phyloP scores from a whole-genome alignment of 192 early-diverging fungal genomes.

The Rhizophagus clarus region DNA sequence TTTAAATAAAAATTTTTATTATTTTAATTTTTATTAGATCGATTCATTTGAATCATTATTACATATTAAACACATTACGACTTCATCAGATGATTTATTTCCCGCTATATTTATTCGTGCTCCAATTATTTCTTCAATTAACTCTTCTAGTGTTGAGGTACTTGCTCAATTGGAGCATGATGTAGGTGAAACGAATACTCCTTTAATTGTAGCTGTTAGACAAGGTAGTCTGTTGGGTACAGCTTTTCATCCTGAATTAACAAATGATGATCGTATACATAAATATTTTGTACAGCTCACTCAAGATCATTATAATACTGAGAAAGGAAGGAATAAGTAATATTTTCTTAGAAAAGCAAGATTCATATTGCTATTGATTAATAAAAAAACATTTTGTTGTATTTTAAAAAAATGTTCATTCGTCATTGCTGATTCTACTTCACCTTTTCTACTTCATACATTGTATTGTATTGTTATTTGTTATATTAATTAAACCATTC shows the following conservation, averaged over 20 bases:
- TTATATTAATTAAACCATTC: neutral
- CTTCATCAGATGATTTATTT: conserved; percentile 46
- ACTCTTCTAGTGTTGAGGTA: conserved; percentile 70
- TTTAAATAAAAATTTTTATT: neutral
- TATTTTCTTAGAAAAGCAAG: too few species aligned
- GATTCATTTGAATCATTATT: conserved; percentile 86
- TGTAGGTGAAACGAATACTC: conserved; percentile 53
- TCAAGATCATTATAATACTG: neutral
- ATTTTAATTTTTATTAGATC: conserved; percentile 35
- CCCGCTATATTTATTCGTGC: conserved; percentile 93
- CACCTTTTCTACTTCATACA: neutral
- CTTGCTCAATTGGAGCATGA: conserved; percentile 67
- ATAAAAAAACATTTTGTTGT: neutral
- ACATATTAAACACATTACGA: conserved; percentile 50
- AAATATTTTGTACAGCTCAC: conserved; percentile 72
- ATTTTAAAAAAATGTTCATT: neutral
- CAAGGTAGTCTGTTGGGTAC: conserved; percentile 87
- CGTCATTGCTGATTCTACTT: neutral
- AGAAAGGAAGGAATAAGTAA: neutral
- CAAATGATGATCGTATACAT: conserved; percentile 86
- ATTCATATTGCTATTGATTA: too few species aligned
- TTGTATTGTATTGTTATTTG: neutral
- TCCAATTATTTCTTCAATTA: conserved; percentile 76
- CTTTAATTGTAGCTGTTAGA: conserved; percentile 85
- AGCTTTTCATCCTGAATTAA: conserved; percentile 97